Conservation (phyloP, 768 basidiomycete genomes). For the Trametes elegans region DNA sequence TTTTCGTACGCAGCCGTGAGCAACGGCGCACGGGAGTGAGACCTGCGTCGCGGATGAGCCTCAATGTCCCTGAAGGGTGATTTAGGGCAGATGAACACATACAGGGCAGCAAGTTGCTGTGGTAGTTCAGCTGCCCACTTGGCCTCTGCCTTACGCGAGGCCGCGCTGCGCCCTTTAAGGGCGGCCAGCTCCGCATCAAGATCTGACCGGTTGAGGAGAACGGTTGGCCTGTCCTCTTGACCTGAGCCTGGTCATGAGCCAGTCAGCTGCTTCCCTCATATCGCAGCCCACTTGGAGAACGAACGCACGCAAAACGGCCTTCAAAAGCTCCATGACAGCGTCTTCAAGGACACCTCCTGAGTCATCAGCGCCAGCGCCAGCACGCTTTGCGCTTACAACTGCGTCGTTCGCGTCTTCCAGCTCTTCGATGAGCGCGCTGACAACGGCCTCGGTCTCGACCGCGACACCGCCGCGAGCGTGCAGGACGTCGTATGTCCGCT, state of each 20-base stretch:
- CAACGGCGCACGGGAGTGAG: slow-evolving; percentile 1
- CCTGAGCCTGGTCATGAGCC: background rate
- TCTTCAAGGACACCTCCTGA: background rate
- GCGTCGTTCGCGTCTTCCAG: slow-evolving; percentile 25
- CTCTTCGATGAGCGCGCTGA: slow-evolving; percentile 36
- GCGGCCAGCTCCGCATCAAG: slow-evolving; percentile 2
- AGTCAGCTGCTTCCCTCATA: no score
- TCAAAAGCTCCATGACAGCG: slow-evolving; percentile 10
- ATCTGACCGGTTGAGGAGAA: slow-evolving; percentile 17
- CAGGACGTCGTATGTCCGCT: slow-evolving; percentile 26
- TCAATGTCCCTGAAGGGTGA: no score
- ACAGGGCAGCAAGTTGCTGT: slow-evolving; percentile 3
- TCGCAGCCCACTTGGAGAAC: no score
- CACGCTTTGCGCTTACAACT: background rate
- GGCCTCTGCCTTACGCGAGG: slow-evolving; percentile 1
- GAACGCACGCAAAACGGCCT: slow-evolving; percentile 11
- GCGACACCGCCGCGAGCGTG: slow-evolving; percentile 22
- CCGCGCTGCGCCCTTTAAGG: background rate
- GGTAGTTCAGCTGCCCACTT: slow-evolving; percentile 7
- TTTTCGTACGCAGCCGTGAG: slow-evolving; percentile 17
- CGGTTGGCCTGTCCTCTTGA: slow-evolving; percentile 2
- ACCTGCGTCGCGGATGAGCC: background rate
- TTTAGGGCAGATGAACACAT: background rate
- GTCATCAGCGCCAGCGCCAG: background rate
- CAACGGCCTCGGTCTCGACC: slow-evolving; percentile 32